phyloP scores from a whole-genome alignment of 2,329 filamentous ascomycete species.

The Colletotrichum viniferum region DNA sequence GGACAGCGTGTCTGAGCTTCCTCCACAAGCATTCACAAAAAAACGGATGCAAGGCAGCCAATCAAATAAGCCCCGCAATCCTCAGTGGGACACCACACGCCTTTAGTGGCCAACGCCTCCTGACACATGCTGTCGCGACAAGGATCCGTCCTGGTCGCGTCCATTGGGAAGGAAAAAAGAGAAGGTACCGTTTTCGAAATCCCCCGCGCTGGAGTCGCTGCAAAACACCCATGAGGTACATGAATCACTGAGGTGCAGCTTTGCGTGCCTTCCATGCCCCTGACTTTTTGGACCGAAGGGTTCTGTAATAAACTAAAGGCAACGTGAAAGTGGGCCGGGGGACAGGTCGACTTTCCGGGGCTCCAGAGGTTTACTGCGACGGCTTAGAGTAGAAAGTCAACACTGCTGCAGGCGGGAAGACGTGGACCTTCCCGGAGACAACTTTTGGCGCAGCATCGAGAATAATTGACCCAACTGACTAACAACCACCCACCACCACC shows the following conservation, averaged over 20 bases:
- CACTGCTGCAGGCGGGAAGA: background rate
- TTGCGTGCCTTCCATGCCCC: background rate
- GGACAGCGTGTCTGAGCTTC: conserved; percentile 15
- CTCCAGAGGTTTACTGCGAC: background rate
- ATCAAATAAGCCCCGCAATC: conserved; percentile 16
- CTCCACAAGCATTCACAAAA: background rate
- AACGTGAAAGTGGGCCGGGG: conserved; percentile 12
- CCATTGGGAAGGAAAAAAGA: background rate
- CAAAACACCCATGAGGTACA: background rate
- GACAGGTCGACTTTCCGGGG: conserved; percentile 9
- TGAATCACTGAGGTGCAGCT: background rate
- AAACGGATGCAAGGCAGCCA: background rate
- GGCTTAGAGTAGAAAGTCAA: conserved; percentile 11
- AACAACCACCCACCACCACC: background rate
- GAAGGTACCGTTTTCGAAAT: conserved; percentile 11
- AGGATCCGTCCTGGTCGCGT: conserved; percentile 28
- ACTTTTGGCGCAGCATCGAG: background rate
- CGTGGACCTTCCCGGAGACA: background rate
- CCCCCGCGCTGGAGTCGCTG: background rate
- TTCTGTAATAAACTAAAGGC: background rate
- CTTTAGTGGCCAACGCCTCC: conserved; percentile 25
- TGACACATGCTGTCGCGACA: conserved; percentile 39
- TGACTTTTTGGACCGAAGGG: background rate
- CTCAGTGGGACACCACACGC: background rate
- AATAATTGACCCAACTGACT: background rate